A percentile compares a stretch with the other conserved stretches of the same genome.
phyloP scores from a whole-genome alignment of 2,329 filamentous ascomycete species.

The Cladosporium velox region DNA sequence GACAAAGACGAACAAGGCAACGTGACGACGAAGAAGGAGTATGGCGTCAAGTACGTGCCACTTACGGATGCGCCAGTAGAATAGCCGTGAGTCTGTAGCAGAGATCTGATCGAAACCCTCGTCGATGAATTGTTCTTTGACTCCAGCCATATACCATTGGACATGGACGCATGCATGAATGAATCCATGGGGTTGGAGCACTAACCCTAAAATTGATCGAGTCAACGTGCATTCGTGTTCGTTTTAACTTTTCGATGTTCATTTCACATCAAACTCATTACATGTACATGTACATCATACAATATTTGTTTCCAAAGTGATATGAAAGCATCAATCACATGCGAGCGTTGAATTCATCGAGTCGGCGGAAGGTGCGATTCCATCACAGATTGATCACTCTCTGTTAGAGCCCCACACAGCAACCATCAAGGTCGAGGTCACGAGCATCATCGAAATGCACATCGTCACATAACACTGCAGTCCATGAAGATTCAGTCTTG shows the following conservation, averaged over 20 bases:
- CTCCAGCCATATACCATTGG: too few relatives aligned
- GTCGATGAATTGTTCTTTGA: too few relatives aligned
- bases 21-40: slow-evolving; percentile 62
- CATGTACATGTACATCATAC: too few relatives aligned
- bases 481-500: background rate
- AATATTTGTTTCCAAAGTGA: background rate
- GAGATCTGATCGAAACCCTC: too few relatives aligned
- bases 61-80: slow-evolving; percentile 66
- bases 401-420: background rate
- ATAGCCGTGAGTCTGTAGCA: background rate
- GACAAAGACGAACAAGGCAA: slow-evolving; percentile 69
- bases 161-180: too few relatives aligned
- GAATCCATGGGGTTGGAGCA: background rate
- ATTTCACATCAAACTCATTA: too few relatives aligned
- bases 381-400: background rate
- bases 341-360: background rate
- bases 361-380: background rate
- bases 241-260: too few relatives aligned
- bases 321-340: background rate
- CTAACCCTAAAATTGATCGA: background rate
- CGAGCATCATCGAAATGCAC: background rate
- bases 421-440: background rate
- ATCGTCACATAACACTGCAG: background rate
- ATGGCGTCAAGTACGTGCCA: slow-evolving; percentile 75
- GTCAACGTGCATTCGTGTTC: too few relatives aligned